phyloP scores from a whole-genome alignment of 805 yeast species.

The Candida golubevii region DNA sequence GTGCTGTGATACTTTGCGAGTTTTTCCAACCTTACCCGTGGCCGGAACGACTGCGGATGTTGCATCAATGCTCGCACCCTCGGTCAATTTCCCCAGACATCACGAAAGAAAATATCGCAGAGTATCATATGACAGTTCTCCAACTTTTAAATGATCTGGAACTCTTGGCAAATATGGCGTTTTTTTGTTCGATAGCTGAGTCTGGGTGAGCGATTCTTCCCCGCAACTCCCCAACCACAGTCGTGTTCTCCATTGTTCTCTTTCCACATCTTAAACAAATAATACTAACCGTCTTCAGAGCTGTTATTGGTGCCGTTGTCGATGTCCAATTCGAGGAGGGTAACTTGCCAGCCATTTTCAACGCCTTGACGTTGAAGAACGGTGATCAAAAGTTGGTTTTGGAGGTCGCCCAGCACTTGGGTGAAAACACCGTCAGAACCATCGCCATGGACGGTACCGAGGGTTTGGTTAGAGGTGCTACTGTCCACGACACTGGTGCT shows the following conservation, averaged over 20 bases:
- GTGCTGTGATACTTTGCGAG: too few relatives aligned
- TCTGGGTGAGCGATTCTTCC: too few relatives aligned
- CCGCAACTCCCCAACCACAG: too few relatives aligned
- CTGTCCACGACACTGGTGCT: slow-evolving; percentile 91
- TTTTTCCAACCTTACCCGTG: too few relatives aligned
- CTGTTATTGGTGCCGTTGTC: slow-evolving; percentile 99
- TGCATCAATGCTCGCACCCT: too few relatives aligned
- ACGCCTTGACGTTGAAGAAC: slow-evolving; percentile 88
- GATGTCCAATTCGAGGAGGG: slow-evolving; percentile 98
- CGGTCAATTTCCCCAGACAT: too few relatives aligned
- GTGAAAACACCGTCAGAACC: slow-evolving; percentile 99
- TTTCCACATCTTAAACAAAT: not conserved
- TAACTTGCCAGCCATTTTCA: slow-evolving; percentile 93
- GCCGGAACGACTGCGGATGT: too few relatives aligned
- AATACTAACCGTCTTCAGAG: slow-evolving; percentile 51
- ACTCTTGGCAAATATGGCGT: too few relatives aligned
- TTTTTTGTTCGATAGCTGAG: too few relatives aligned
- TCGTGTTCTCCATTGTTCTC: not conserved
- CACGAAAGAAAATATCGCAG: too few relatives aligned
- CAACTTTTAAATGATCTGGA: too few relatives aligned
- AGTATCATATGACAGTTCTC: too few relatives aligned
- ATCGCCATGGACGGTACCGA: slow-evolving; percentile 99
- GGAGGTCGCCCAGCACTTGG: slow-evolving; percentile 99
- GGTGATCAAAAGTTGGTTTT: slow-evolving; percentile 78
- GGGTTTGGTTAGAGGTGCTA: slow-evolving; percentile 97